Evolutionary conservation across 352 stramenopile species (phyloP).

Genomic region (Globisporangium nagaii): DNA sequence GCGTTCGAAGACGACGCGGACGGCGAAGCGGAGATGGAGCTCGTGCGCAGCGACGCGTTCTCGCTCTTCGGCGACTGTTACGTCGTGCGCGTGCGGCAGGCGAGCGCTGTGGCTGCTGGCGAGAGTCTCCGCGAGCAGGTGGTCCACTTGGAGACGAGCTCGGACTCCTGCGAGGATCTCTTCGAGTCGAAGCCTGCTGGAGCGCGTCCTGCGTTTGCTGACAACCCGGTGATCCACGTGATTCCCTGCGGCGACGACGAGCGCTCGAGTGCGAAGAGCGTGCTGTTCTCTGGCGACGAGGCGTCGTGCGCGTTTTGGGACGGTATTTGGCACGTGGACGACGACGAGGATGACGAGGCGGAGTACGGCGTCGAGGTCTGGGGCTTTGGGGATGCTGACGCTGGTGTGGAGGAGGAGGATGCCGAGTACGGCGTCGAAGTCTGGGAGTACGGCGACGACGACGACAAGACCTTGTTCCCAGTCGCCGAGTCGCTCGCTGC

Average conservation of each 20-base stretch:
- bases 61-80: slow-evolving; percentile 17
- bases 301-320: slow-evolving; percentile 14
- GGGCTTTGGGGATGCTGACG: not conserved
- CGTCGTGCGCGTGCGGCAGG: slow-evolving; percentile 9
- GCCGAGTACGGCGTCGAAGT: slow-evolving; percentile 4
- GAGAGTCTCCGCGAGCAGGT: not conserved
- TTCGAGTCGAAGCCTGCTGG: not conserved
- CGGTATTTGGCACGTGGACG: slow-evolving; percentile 5
- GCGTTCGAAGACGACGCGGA: not conserved
- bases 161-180: not conserved
- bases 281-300: slow-evolving; percentile 6
- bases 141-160: not conserved
- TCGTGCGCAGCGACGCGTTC: slow-evolving; percentile 12
- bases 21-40: slow-evolving; percentile 4
- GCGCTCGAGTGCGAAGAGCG: not conserved
- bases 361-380: slow-evolving; percentile 1
- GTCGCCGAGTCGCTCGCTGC: not conserved
- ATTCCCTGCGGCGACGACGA: not conserved
- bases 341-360: not conserved
- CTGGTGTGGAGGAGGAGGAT: not conserved
- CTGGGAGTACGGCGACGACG: not conserved
- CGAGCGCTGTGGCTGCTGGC: not conserved
- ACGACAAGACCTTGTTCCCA: not conserved
- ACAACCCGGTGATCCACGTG: not conserved
- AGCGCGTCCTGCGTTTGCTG: not conserved